Base-by-base conservation (phyloP, 1,139 yeast species). In the Yamadazyma diospyri region DNA sequence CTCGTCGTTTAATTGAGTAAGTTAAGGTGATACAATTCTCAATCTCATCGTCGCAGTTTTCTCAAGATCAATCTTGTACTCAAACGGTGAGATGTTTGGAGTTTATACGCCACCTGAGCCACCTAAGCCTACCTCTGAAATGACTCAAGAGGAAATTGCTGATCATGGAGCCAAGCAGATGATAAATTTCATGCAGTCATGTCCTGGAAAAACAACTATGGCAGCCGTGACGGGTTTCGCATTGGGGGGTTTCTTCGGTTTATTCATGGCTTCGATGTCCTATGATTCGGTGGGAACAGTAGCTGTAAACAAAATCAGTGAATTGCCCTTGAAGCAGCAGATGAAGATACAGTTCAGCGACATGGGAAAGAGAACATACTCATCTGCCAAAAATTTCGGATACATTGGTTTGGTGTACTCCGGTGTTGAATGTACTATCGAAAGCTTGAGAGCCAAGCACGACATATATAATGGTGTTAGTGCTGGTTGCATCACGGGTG, bases 401-500 rank as follows among this genome's bases (percentile, higher is more conserved):
- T 86, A 81, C 52, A 86, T 92, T 47, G 98, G 98, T 49, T 74
- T 86, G 70, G 83, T 94, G 24, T 92, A 85, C 57, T 78, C 96
- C 3, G 97, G 97, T 18, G 94, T 92, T 3, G 98, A 92, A 57
- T 92, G 98, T 65, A 73, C 82, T 30, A 78, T 92, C 38, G 98
- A 92, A 59, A 68, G 78, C 48, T 61, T 85, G 37, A 68, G 98
- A 48, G 98, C 97, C 4, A 88, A 86, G 51, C 89, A 84, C 53
- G 98, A 92, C 59, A 76, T 89, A 15, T 88, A 84, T 64, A 92
- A 92, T 54, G 97, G 97, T 30, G 78, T 86, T 3, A 72, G 78
- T 34, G 97, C 98, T 4, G 98, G 98, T 2, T 92, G 97, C 59
- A 68, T 89, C 35, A 92, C 98, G 0, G 98, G 97, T 28, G 81